Percentiles rank a stretch among this genome's conserved stretches.
Evolutionary conservation across 2,329 filamentous ascomycete genomes (phyloP).

Genomic region (Salinomyces thailandicus): DNA sequence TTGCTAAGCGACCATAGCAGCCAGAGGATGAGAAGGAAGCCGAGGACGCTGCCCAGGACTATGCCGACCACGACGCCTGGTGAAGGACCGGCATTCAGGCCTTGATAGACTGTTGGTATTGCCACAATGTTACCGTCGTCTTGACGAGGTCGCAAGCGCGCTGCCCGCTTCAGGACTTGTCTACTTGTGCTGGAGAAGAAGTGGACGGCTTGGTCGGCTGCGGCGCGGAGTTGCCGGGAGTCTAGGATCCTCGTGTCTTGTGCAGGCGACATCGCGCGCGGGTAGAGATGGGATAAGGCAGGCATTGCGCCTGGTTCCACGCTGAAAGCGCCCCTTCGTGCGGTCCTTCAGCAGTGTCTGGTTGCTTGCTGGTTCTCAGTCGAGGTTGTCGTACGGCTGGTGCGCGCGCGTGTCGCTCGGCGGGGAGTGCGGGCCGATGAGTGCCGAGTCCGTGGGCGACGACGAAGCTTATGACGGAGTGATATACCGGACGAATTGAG

Average conservation of each 20-base stretch:
- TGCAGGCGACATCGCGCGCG: constrained; percentile 4
- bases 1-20: constrained; percentile 35
- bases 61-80: constrained; percentile 52
- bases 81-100: constrained; percentile 41
- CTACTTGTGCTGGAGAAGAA: constrained; percentile 2
- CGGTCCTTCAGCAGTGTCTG: background rate
- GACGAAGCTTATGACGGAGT: too few relatives aligned
- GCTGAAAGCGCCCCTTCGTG: too few relatives aligned
- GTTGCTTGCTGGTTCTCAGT: background rate
- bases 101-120: constrained; percentile 53
- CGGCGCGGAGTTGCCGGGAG: constrained; percentile 14
- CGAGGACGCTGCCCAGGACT: constrained; percentile 44
- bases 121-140: constrained; percentile 25
- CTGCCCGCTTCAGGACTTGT: constrained; percentile 5
- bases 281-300: constrained; percentile 10
- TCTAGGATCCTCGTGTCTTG: constrained; percentile 20
- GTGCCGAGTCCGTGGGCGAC: too few relatives aligned
- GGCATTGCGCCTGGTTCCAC: constrained; percentile 9
- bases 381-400: background rate
- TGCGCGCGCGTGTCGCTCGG: too few relatives aligned
- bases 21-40: constrained; percentile 44
- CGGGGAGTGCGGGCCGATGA: too few relatives aligned
- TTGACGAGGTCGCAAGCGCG: constrained; percentile 12
- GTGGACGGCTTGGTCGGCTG: constrained; percentile 7
- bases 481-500: too few relatives aligned